A percentile compares a stretch with the other conserved stretches of the same genome.
Evolutionary conservation across 441 rosid species (phyloP).

Genomic region (Mallotus repandus): DNA sequence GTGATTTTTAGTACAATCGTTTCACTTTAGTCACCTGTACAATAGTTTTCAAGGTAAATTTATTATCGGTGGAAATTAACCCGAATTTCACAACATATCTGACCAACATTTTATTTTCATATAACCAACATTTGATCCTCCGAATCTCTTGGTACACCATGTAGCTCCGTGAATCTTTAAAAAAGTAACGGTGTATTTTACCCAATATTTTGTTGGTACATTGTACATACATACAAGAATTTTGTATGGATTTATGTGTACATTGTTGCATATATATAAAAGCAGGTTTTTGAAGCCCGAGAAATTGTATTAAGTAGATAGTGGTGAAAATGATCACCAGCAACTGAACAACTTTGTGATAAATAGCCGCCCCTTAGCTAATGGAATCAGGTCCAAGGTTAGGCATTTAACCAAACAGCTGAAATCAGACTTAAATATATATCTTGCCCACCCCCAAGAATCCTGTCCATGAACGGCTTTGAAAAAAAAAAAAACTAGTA

Average conservation of each 20-base stretch:
- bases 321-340: slow-evolving; percentile 28
- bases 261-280: slow-evolving; percentile 18
- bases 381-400: slow-evolving; percentile 30
- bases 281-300: slow-evolving; percentile 23
- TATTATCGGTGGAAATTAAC: too few species aligned
- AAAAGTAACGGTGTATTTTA: not conserved
- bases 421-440: slow-evolving; percentile 25
- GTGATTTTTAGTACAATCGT: too few species aligned
- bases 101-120: not conserved
- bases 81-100: too few species aligned
- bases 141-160: not conserved
- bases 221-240: not conserved
- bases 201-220: not conserved
- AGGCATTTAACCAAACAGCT: slow-evolving; percentile 28
- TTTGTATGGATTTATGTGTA: slow-evolving; percentile 15
- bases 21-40: too few species aligned
- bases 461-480: slow-evolving; percentile 39
- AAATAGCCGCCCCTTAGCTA: slow-evolving; percentile 30
- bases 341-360: slow-evolving; percentile 32
- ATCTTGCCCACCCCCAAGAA: slow-evolving; percentile 46
- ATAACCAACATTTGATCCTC: not conserved
- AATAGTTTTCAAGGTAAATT: too few species aligned
- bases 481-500: not conserved
- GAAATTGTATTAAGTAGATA: slow-evolving; percentile 12
- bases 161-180: not conserved